phyloP scores from a whole-genome alignment of 1,139 yeast genomes.

The Debaryomyces psychrophilus region DNA sequence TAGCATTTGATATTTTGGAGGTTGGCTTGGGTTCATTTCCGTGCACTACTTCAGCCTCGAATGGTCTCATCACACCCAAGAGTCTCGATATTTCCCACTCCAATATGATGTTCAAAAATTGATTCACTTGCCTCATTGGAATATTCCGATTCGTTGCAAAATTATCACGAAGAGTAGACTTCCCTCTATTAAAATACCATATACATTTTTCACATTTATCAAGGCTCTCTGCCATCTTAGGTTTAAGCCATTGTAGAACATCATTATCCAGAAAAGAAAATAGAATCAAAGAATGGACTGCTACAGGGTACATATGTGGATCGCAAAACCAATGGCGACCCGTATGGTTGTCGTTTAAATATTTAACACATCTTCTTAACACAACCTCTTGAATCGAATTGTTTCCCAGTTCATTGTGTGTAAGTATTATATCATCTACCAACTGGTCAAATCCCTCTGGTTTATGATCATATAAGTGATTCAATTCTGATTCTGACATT shows the following conservation, averaged over 20 bases:
- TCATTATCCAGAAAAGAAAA: conserved; percentile 59
- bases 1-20: conserved; percentile 20
- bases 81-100: conserved; percentile 51
- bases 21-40: conserved; percentile 2
- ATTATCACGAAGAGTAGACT: conserved; percentile 52
- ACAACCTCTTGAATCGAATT: conserved; percentile 32
- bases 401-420: conserved; percentile 30
- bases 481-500: conserved; percentile 5
- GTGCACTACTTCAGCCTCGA: conserved; percentile 1
- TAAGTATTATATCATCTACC: conserved; percentile 22
- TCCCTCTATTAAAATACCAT: conserved; percentile 52
- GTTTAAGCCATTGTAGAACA: conserved; percentile 46
- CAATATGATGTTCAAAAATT: conserved; percentile 52
- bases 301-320: conserved; percentile 45
- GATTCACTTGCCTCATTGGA: conserved; percentile 49
- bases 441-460: conserved; percentile 34
- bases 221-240: conserved; percentile 41
- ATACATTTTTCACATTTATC: conserved; percentile 56
- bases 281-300: conserved; percentile 57
- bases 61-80: conserved; percentile 19
- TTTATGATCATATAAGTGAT: conserved; percentile 11
- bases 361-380: conserved; percentile 28
- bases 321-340: conserved; percentile 61
- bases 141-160: conserved; percentile 56
- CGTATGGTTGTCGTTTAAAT: conserved; percentile 24